phyloP scores from a whole-genome alignment of 371 early-diverging fungal genomes.

The Funneliformis caledonium region DNA sequence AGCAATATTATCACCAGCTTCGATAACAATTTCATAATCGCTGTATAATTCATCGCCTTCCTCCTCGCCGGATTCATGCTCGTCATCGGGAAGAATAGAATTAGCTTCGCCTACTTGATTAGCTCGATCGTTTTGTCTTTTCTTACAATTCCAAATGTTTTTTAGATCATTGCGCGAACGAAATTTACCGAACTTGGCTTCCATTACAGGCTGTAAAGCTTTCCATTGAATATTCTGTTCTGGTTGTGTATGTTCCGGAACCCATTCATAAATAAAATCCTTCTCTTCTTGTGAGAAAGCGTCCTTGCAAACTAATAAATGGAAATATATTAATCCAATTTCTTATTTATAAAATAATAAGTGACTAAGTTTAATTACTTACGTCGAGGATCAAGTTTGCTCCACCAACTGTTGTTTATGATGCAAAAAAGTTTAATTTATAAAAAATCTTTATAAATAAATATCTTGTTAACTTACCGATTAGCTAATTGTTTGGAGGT shows the following conservation, averaged over 20 bases:
- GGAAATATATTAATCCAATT: no score
- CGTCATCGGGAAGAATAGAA: no score
- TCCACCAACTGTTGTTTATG: neutral
- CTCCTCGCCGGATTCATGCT: no score
- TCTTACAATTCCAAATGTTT: neutral
- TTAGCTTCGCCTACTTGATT: neutral
- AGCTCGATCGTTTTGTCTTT: neutral
- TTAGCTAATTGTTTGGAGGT: neutral
- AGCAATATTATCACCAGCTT: no score
- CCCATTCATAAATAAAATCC: neutral
- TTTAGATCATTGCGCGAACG: neutral
- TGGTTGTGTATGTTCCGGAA: neutral
- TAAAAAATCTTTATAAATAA: neutral
- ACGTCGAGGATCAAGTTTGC: neutral
- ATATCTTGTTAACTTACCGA: neutral
- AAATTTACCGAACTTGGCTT: neutral
- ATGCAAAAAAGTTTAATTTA: neutral
- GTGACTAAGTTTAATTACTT: neutral
- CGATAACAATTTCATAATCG: no score
- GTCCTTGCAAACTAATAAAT: neutral
- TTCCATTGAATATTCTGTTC: neutral
- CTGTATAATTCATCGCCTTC: no score
- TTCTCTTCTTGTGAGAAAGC: neutral
- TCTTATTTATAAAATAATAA: neutral
- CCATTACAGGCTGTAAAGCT: neutral